Base-by-base conservation (phyloP, 805 yeast genomes). In the Starmerella apis region DNA sequence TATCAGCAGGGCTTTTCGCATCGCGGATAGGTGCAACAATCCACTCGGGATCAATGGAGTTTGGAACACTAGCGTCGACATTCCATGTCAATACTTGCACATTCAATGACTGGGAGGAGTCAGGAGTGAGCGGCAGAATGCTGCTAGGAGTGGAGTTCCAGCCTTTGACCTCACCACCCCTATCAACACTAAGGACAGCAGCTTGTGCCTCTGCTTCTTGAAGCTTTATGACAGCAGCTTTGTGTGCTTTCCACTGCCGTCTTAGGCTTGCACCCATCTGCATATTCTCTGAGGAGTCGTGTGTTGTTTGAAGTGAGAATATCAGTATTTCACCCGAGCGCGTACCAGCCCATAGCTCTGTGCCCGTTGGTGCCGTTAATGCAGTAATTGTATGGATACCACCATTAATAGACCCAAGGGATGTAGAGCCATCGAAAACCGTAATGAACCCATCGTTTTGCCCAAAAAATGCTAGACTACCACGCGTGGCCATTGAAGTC, bases 1-100 rank as follows among this genome's bases (percentile, higher is more conserved):
- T 64, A 59, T 90, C 96, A 4, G 31, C 14, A 4, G 30, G 22
- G 7, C 4, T 38, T 4, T 13, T 23, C 32, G 83, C 44, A 14
- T 30, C 32, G 1, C 30, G n/a, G 4, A 25, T 30, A 20, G 33
- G 43, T 19, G 25, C 43, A 22, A 33, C 27, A 46, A 59, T 50
- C 53, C 59, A 63, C 28, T 39, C 52, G 31, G 28, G 55, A 9
- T 62, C 59, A 43, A 68, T 48, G 25, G 59, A 61, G 2, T 56
- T 33, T 1, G 73, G 71, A 20, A 59, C 56, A 3, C 66, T 56
- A 9, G 71, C 69, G 9, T 71, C 74, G 4, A 67, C 66, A 48
- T 70, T 70, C 73, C 73, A 70, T 4, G 71, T 64, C 25, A 69
- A 53, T 0, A 69, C 57, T 24, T 59, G 59, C 6, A 68, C 65